phyloP scores from a whole-genome alignment of 371 early-diverging fungal genomes.

The Apophysomyces trapeziformis region DNA sequence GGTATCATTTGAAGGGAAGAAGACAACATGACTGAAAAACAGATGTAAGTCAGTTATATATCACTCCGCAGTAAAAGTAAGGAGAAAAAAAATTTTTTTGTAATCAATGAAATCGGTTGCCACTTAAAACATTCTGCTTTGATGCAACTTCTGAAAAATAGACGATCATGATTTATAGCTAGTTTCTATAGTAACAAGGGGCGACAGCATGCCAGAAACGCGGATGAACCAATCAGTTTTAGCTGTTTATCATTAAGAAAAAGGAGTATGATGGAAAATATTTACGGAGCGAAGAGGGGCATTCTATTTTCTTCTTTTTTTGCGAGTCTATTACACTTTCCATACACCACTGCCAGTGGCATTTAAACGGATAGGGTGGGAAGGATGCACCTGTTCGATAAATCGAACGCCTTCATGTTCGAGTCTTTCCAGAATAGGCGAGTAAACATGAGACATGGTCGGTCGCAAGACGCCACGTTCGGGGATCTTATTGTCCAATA shows the following conservation, averaged over 20 bases:
- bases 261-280: not conserved
- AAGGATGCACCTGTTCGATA: conserved; percentile 59
- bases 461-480: conserved; percentile 81
- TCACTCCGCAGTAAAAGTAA: not conserved
- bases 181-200: not conserved
- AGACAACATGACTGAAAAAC: not conserved
- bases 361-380: conserved; percentile 17
- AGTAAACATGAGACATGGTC: conserved; percentile 75
- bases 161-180: not conserved
- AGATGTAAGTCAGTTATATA: not conserved
- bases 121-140: conserved; percentile 4
- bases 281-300: not conserved
- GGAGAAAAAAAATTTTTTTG: not conserved
- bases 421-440: conserved; percentile 74
- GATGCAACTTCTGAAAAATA: not conserved
- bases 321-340: conserved; percentile 8
- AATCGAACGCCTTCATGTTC: conserved; percentile 74
- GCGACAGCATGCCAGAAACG: not conserved
- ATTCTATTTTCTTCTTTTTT: not conserved
- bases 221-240: not conserved
- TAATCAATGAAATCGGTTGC: not conserved
- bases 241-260: not conserved
- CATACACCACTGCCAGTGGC: conserved; percentile 40
- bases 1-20: not conserved
- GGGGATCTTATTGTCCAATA: conserved; percentile 68